Percentiles rank a stretch among this genome's conserved stretches.
Conservation (phyloP, 208 protist genomes). For the Herpetomonas samuelpessoai region DNA sequence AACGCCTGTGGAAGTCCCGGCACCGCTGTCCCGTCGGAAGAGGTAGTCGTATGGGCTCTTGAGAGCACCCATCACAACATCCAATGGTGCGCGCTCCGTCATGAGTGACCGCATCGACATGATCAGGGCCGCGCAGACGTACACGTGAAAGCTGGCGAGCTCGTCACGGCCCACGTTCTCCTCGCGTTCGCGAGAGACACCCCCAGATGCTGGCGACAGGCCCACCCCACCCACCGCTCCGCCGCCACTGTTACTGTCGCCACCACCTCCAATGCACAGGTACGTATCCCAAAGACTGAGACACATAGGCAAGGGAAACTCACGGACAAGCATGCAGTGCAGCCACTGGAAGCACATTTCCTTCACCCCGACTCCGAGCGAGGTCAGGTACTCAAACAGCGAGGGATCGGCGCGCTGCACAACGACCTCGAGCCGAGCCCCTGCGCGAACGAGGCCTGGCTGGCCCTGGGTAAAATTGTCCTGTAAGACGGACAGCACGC, state of each 20-base stretch:
- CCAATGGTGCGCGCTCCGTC: constrained; percentile 20
- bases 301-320: constrained; percentile 76
- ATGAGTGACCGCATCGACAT: constrained; percentile 19
- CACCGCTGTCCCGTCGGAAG: constrained; percentile 15
- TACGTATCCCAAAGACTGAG: constrained; percentile 92
- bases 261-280: constrained; percentile 53
- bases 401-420: constrained; percentile 16
- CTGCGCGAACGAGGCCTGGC: constrained; percentile 75
- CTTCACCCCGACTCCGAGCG: constrained; percentile 48
- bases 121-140: constrained; percentile 84
- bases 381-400: constrained; percentile 20
- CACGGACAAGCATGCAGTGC: constrained; percentile 90
- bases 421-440: constrained; percentile 57
- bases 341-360: constrained; percentile 91
- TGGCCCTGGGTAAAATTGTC: constrained; percentile 90
- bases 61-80: constrained; percentile 28
- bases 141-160: constrained; percentile 77
- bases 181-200: constrained; percentile 12
- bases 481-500: constrained; percentile 85
- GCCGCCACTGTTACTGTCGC: constrained; percentile 4
- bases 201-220: neutral
- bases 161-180: constrained; percentile 26
- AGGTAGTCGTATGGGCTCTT: constrained; percentile 29
- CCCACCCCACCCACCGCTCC: neutral
- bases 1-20: constrained; percentile 7